These are phyloP conservation scores for Oryza australiensis DNA, from an alignment of 176 grass and related monocot species.

Conservation along the genomic window DNA sequence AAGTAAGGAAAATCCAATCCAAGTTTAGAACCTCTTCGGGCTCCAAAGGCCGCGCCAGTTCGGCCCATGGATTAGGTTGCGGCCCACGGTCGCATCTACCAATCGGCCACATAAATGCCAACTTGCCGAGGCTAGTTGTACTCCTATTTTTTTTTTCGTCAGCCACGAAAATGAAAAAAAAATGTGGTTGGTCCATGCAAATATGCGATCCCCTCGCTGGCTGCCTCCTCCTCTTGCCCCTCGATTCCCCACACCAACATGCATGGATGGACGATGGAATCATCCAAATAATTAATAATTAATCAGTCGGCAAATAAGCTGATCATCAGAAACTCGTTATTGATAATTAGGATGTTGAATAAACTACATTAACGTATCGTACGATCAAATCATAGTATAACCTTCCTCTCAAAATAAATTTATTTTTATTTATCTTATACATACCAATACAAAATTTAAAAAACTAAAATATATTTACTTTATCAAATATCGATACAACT, in stretches of 20 bases:
- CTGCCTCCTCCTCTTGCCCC: neutral
- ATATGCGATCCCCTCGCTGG: neutral
- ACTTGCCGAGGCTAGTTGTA: no score
- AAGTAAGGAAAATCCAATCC: no score
- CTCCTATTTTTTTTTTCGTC: no score
- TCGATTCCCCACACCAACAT: neutral
- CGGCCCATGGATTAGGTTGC: neutral
- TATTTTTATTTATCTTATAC: no score
- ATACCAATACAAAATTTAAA: no score
- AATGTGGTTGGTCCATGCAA: neutral
- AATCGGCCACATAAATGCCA: no score
- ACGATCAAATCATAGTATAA: neutral
- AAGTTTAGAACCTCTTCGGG: neutral
- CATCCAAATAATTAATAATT: neutral
- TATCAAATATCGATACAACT: no score
- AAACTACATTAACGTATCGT: neutral
- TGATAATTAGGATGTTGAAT: neutral
- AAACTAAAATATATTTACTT: no score
- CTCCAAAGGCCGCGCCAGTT: neutral
- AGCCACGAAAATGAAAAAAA: neutral
- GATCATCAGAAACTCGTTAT: neutral
- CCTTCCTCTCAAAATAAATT: no score
- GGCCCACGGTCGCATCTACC: no score
- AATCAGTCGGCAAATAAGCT: no score
- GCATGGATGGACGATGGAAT: neutral